phyloP scores from a whole-genome alignment of 2,329 filamentous ascomycete species.

The Penicillium occitanis region DNA sequence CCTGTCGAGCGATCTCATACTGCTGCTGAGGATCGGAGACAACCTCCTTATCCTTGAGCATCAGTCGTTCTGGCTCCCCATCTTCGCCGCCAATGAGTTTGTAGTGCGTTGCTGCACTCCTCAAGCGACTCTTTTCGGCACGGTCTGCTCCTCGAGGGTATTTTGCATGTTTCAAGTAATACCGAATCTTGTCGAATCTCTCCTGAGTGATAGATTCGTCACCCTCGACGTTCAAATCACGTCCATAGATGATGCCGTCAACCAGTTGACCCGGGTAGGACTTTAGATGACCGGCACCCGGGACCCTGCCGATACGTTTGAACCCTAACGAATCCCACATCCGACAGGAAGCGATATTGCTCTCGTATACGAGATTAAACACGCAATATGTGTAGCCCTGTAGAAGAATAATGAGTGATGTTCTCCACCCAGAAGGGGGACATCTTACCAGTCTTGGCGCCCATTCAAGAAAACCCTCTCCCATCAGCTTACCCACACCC shows the following conservation, averaged over 20 bases:
- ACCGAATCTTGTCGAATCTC: slow-evolving; percentile 97
- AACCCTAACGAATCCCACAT: slow-evolving; percentile 93
- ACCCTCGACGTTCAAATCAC: slow-evolving; percentile 60
- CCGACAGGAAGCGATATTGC: slow-evolving; percentile 82
- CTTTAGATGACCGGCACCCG: slow-evolving; percentile 67
- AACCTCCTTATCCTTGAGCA: slow-evolving; percentile 98
- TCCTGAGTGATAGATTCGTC: slow-evolving; percentile 90
- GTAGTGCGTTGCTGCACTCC: slow-evolving; percentile 93
- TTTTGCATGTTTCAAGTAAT: slow-evolving; percentile 90
- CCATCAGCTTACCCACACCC: slow-evolving; percentile 73
- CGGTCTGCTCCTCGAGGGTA: slow-evolving; percentile 92
- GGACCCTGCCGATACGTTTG: slow-evolving; percentile 84
- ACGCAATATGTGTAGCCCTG: slow-evolving; percentile 86
- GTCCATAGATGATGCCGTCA: slow-evolving; percentile 76
- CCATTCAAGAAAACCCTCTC: slow-evolving; percentile 74
- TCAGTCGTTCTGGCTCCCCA: slow-evolving; percentile 67
- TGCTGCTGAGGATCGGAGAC: slow-evolving; percentile 86
- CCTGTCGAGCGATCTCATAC: slow-evolving; percentile 78
- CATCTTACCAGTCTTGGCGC: slow-evolving; percentile 59
- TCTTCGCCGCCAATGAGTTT: slow-evolving; percentile 63
- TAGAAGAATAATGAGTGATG: not conserved
- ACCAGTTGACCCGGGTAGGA: slow-evolving; percentile 68
- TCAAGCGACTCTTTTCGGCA: slow-evolving; percentile 90
- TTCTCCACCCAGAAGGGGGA: slow-evolving; percentile 34
- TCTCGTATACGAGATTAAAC: slow-evolving; percentile 93